Conservation (phyloP, 306 rosid genomes). For the Cicer judaicum region DNA sequence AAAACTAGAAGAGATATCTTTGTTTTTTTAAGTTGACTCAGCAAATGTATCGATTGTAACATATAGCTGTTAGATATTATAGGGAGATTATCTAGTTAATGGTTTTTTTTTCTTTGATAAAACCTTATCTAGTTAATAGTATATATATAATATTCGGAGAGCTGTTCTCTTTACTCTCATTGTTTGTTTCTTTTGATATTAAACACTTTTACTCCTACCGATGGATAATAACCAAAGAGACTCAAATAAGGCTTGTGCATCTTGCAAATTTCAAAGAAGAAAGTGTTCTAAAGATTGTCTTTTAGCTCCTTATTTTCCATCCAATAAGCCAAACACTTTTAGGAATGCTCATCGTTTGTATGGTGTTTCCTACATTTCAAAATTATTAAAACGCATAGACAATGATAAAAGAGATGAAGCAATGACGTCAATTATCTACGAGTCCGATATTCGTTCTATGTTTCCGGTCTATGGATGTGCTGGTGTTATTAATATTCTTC, state of each 20-base stretch:
- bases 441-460: conserved; percentile 53
- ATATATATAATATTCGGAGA: no score
- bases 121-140: no score
- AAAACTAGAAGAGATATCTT: no score
- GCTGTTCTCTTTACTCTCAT: no score
- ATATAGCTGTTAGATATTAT: no score
- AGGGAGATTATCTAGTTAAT: no score
- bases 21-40: no score
- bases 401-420: conserved; percentile 46
- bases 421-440: conserved; percentile 36
- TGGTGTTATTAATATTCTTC: conserved; percentile 32
- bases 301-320: conserved; percentile 59
- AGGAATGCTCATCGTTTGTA: conserved; percentile 63
- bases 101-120: no score
- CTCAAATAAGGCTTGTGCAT: conserved; percentile 64
- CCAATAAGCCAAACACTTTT: conserved; percentile 55
- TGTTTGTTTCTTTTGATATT: no score
- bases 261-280: conserved; percentile 31
- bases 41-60: no score
- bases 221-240: no score
- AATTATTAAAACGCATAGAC: conserved; percentile 30
- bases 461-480: conserved; percentile 53
- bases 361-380: conserved; percentile 59
- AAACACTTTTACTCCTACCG: no score
- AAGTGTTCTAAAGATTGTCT: conserved; percentile 56